Evolutionary conservation across 2,329 filamentous ascomycete genomes (phyloP).

Genomic region (Scedosporium apiospermum): DNA sequence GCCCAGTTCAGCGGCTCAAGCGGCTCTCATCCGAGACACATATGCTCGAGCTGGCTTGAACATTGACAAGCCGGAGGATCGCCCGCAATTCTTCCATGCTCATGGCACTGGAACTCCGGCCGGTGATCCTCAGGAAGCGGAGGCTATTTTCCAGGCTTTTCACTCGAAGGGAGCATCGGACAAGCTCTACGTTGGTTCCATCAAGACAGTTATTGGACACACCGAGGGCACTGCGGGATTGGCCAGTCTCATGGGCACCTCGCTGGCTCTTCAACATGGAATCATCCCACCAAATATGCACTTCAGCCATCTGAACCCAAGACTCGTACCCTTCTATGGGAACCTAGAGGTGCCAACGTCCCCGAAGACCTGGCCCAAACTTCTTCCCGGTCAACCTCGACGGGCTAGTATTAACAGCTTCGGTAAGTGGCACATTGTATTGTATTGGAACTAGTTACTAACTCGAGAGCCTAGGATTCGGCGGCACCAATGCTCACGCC

Average conservation of each 20-base stretch:
- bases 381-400: constrained; percentile 12
- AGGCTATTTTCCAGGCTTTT: constrained; percentile 15
- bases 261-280: constrained; percentile 14
- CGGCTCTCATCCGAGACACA: constrained; percentile 18
- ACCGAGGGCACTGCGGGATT: constrained; percentile 16
- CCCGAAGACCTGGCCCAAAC: constrained; percentile 14
- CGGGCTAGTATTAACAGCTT: constrained; percentile 21
- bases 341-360: neutral
- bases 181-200: constrained; percentile 19
- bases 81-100: neutral
- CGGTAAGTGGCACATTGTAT: constrained; percentile 5
- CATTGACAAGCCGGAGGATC: constrained; percentile 18
- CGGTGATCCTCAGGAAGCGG: constrained; percentile 18
- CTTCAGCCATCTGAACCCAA: constrained; percentile 12
- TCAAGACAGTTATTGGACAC: constrained; percentile 19
- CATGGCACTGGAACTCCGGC: constrained; percentile 13
- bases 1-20: constrained; percentile 23
- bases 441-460: no score
- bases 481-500: constrained; percentile 18
- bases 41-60: constrained; percentile 17
- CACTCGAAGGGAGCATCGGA: neutral
- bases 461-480: constrained; percentile 8
- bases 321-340: constrained; percentile 11
- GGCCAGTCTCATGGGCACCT: constrained; percentile 16
- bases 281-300: constrained; percentile 16